Evolutionary conservation across 2,329 filamentous ascomycete species (phyloP), one percentile per base, ranked within the genome.

Genomic region (Zelopaecilomyces penicillatus): DNA sequence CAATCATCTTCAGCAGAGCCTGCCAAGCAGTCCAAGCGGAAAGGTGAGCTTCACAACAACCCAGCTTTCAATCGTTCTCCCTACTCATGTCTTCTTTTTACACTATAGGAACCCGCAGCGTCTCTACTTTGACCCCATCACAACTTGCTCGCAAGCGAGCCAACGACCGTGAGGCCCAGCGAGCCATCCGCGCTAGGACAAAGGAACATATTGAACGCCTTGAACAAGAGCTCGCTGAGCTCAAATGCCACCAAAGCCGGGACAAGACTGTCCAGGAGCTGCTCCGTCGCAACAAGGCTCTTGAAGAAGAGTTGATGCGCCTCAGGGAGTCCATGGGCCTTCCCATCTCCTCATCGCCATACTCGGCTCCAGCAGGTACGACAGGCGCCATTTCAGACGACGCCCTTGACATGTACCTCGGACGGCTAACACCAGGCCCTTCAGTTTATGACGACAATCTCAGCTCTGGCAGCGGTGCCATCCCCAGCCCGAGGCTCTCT

Each of bases 81-180:
- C 8, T 30, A 28, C 31, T 19, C 12, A 10, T 9, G 6, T 10
- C 30, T 11, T 10, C 30, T 11, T 5, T 5, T 30, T 28, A n/a
- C 26, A 8, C 6, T 7, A 6, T 30, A 74, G 76, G 76, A 39
- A 77, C 84, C 47, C 80, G 88, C 53, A 89, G 86, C 51, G 89
- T 95, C 45, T 87, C 88, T 51, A 91, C 86, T 57, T 74, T 95
- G 60, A 94, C 87, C 8, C 85, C 88, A 5, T 85, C 90, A 50
- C 90, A 95, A 66, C 77, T 95, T 47, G 87, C 85, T 30, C 85
- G 89, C 64, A 96, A 95, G 71, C 77, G 90, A 52, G 87, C 87
- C 57, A 95, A 95, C 68, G 89, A 95, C 63, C 80, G 89, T 50
- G 87, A 95, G 65, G 89, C 89, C 36, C 89, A 95, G 67, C 78